phyloP scores from a whole-genome alignment of 495 filamentous ascomycete species.

The Penicillium macrosclerotiorum region DNA sequence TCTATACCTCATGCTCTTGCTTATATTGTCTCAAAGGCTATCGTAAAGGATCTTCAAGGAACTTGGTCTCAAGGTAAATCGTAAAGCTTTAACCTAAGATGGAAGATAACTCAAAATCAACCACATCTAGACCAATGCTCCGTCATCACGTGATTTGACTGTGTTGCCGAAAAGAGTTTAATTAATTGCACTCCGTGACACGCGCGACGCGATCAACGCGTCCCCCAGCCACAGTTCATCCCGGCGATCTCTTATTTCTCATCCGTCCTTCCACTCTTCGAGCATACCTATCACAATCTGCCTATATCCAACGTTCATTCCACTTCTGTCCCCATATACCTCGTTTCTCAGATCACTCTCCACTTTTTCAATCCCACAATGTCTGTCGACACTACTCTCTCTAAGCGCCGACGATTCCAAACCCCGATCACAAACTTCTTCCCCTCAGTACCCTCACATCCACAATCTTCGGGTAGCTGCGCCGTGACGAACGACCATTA shows the following conservation, averaged over 20 bases:
- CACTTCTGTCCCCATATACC: not conserved
- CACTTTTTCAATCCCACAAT: constrained; percentile 9
- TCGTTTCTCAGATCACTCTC: not conserved
- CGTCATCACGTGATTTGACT: too few relatives aligned
- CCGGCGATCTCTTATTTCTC: constrained; percentile 11
- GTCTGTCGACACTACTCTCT: constrained; percentile 21
- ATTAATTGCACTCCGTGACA: constrained; percentile 23
- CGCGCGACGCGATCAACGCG: constrained; percentile 17
- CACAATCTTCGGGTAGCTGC: constrained; percentile 11
- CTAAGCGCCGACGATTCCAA: constrained; percentile 49
- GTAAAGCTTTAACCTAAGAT: too few relatives aligned
- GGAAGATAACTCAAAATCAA: too few relatives aligned
- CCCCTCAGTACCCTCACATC: constrained; percentile 15
- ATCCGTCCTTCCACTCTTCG: constrained; percentile 12
- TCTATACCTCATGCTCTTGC: too few relatives aligned
- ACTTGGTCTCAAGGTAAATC: too few relatives aligned
- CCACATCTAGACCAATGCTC: too few relatives aligned
- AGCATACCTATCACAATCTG: not conserved
- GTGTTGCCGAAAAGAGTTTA: constrained; percentile 23
- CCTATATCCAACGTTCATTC: not conserved
- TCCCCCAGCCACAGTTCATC: constrained; percentile 21
- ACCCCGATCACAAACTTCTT: constrained; percentile 48
- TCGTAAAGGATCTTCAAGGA: too few relatives aligned
- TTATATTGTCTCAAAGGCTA: too few relatives aligned
- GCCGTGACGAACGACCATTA: constrained; percentile 42